Conservation (phyloP, 78 protist species). For the Isochrysis galbana region DNA sequence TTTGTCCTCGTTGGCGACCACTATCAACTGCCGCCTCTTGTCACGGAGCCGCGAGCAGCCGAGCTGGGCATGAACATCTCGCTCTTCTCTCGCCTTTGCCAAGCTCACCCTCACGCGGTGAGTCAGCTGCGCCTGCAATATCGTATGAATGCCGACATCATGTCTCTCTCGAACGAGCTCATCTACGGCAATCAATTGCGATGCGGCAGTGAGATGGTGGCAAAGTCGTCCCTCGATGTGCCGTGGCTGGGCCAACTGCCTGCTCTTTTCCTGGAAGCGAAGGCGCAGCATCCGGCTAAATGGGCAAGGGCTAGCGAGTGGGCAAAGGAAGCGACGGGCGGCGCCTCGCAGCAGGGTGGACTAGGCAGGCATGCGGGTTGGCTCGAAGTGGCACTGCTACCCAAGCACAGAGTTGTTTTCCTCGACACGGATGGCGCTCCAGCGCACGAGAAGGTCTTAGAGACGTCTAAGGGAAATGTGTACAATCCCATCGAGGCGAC, state of each 20-base stretch:
- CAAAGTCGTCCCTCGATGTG: not conserved
- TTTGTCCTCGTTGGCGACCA: constrained; percentile 35
- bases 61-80: not conserved
- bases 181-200: constrained; percentile 51
- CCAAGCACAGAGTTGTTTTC: not conserved
- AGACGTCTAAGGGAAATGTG: not conserved
- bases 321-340: not conserved
- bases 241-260: not conserved
- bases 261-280: not conserved
- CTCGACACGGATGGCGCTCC: not conserved
- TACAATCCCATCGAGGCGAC: not conserved
- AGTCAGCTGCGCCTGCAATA: constrained; percentile 61
- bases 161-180: constrained; percentile 60
- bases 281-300: not conserved
- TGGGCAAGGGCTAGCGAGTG: not conserved
- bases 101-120: not conserved
- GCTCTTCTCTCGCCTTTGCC: not conserved
- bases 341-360: not conserved
- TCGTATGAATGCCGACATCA: constrained; percentile 75
- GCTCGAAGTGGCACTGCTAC: not conserved
- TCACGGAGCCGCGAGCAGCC: not conserved
- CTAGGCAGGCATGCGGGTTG: not conserved
- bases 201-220: constrained; percentile 54
- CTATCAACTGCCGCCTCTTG: constrained; percentile 13
- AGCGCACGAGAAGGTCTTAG: not conserved